phyloP scores from a whole-genome alignment of 768 basidiomycete genomes.

The Hericium erinaceus region DNA sequence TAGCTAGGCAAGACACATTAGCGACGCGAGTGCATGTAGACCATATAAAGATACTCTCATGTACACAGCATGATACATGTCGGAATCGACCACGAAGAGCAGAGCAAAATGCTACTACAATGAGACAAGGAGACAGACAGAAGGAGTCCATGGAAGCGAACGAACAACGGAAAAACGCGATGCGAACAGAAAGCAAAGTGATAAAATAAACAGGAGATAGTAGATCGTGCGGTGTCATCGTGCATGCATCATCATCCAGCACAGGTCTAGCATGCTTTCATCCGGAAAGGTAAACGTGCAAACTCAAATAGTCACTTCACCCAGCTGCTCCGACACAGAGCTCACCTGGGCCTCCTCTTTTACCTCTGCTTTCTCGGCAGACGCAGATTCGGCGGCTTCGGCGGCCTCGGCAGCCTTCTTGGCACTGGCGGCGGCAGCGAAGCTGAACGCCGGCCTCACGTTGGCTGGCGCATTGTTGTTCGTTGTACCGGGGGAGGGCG shows the following conservation, averaged over 20 bases:
- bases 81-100: background rate
- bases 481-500: slow-evolving; percentile 11
- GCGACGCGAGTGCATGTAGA: background rate
- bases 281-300: slow-evolving; percentile 7
- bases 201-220: background rate
- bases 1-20: background rate
- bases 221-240: background rate
- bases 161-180: background rate
- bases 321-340: slow-evolving; percentile 23
- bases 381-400: background rate
- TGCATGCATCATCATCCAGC: slow-evolving; percentile 10
- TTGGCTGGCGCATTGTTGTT: slow-evolving; percentile 27
- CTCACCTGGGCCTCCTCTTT: slow-evolving; percentile 15
- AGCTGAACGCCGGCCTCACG: slow-evolving; percentile 70
- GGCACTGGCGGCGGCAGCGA: slow-evolving; percentile 62
- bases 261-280: slow-evolving; percentile 2
- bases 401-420: slow-evolving; percentile 29
- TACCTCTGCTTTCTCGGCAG: slow-evolving; percentile 15
- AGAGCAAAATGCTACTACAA: background rate
- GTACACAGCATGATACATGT: slow-evolving; percentile 5
- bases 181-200: background rate
- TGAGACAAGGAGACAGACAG: background rate
- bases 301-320: slow-evolving; percentile 27
- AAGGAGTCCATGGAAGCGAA: slow-evolving; percentile 2
- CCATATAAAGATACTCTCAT: slow-evolving; percentile 11